Base-by-base conservation (phyloP, 108 stramenopile species). In the Skeletonema costatum region DNA sequence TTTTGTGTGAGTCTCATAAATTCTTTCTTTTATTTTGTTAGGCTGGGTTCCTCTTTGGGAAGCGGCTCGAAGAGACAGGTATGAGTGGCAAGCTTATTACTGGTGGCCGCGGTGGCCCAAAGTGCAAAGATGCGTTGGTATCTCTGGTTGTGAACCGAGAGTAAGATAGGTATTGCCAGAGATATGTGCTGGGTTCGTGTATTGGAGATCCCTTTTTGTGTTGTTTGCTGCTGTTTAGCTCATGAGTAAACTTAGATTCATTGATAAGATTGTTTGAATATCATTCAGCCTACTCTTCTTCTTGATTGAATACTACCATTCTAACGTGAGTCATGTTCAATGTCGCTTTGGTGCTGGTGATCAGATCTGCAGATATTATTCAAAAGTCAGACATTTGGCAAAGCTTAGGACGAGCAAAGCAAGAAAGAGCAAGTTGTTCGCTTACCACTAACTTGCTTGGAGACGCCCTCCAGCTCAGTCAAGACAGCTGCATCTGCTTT, bases 1-100 rank as follows among this genome's bases (percentile, higher is more conserved):
- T 0, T 2, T 41, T 12, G n/a, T 39, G 35, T 12, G 36, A 66
- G 36, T 31, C 68, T 56, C 19, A 16, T 36, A 2, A 36, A 17
- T 32, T 33, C 9, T 38, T 31, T n/a, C 29, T 65, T 10, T 32
- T 66, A 32, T 60, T 31, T 32, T 66, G 9, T 50, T 41, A 80
- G 75, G 82, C 82, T 33, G 82, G 75, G 19, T 83, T 83, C 32
- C 64, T 83, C 30, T 83, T 46, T 41, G 82, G 82, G 17, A 64
- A 74, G 35, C 68, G 46, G 56, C 68, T 83, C 14, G 51, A 68
- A n/a, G 19, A 58, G 19, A 60, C 66, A 6, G 82, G 76, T 12
- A 19, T 69, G 59, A 77, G 75, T 19, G 82, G 71, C 31, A 19
- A 62, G 21, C 61, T 70, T 0, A 38, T 77, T 4, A 77, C 82